These are phyloP conservation scores for Starmerella kuoi DNA, from an alignment of 805 yeast species.

Conservation along the genomic window DNA sequence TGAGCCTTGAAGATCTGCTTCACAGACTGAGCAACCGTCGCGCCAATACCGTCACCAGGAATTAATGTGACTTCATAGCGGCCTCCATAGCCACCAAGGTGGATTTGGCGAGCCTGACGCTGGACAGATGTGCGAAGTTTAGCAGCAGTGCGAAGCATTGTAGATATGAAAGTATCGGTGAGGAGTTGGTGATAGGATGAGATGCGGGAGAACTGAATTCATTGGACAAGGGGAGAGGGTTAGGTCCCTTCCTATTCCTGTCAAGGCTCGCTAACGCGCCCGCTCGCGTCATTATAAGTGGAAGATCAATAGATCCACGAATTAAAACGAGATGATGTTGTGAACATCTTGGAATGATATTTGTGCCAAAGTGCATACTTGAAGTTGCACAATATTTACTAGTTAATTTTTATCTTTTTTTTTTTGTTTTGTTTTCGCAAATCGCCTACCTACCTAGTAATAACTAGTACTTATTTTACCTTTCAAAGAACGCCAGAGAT, in stretches of 20 bases:
- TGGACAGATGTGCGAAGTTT: conserved; percentile 37
- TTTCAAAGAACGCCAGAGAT: too few relatives aligned
- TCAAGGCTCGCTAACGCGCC: not conserved
- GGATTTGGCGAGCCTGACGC: conserved; percentile 59
- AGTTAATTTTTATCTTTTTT: too few relatives aligned
- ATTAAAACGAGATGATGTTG: not conserved
- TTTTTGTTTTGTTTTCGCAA: too few relatives aligned
- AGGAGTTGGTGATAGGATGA: not conserved
- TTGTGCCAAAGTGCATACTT: not conserved
- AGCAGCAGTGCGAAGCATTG: conserved; percentile 25
- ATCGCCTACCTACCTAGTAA: too few relatives aligned
- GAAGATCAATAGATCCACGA: not conserved
- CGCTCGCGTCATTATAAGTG: not conserved
- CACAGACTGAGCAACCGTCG: conserved; percentile 88
- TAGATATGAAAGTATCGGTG: not conserved
- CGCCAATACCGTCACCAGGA: conserved; percentile 97
- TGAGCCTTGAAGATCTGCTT: conserved; percentile 77
- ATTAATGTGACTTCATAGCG: conserved; percentile 85
- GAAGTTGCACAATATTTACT: not conserved
- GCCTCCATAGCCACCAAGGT: conserved; percentile 55
- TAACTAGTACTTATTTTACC: too few relatives aligned
- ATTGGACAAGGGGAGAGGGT: conserved; percentile 6
- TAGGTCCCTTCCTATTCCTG: not conserved
- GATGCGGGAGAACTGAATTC: not conserved
- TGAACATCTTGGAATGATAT: not conserved